These are phyloP conservation scores for Clavispora asparagi DNA, from an alignment of 805 yeast species.

Conservation along the genomic window DNA sequence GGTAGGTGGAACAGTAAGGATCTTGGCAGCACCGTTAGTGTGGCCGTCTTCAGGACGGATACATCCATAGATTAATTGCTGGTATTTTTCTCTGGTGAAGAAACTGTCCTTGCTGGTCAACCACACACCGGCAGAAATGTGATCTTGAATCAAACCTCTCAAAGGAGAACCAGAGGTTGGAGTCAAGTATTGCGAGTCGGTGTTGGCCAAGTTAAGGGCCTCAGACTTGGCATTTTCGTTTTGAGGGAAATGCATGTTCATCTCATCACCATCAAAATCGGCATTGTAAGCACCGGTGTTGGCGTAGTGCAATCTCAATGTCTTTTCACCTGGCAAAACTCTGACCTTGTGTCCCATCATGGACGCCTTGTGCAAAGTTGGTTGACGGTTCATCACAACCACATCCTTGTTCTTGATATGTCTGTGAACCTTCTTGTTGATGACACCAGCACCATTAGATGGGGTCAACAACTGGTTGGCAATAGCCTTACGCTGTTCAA, in stretches of 20 bases:
- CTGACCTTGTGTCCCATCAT: slow-evolving; percentile 99
- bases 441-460: slow-evolving; percentile 50
- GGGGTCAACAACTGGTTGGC: slow-evolving; percentile 96
- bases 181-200: slow-evolving; percentile 95
- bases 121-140: slow-evolving; percentile 99
- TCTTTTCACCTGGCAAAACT: slow-evolving; percentile 95
- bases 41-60: slow-evolving; percentile 97
- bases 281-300: slow-evolving; percentile 99
- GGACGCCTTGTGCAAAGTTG: slow-evolving; percentile 97
- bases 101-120: slow-evolving; percentile 88
- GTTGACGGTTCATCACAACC: slow-evolving; percentile 98
- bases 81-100: slow-evolving; percentile 87
- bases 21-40: slow-evolving; percentile 56
- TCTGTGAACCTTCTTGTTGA: slow-evolving; percentile 89
- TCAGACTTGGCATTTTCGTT: slow-evolving; percentile 96
- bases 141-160: slow-evolving; percentile 98
- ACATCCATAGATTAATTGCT: slow-evolving; percentile 90
- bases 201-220: slow-evolving; percentile 90
- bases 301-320: slow-evolving; percentile 94
- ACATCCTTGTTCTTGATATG: slow-evolving; percentile 94
- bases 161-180: slow-evolving; percentile 98
- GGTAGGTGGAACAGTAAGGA: slow-evolving; percentile 86
- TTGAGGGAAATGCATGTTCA: slow-evolving; percentile 99
- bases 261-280: slow-evolving; percentile 99
- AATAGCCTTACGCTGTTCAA: slow-evolving; percentile 89